Evolutionary conservation across 306 rosid genomes (phyloP).

Genomic region (Corylus avellana): DNA sequence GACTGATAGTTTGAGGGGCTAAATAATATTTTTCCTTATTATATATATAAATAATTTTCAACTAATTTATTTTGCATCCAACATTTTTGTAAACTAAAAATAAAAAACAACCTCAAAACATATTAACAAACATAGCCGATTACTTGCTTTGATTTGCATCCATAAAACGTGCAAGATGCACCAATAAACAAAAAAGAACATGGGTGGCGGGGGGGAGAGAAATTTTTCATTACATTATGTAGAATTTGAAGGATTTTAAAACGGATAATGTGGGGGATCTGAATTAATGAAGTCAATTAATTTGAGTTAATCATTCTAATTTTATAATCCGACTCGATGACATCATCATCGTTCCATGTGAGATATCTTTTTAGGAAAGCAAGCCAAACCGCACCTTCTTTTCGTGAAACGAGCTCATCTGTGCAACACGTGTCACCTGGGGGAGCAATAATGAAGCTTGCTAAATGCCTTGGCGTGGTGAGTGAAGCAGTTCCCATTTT

Average conservation of each 20-base stretch:
- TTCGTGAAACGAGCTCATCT: not conserved
- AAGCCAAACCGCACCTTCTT: not conserved
- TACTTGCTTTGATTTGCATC: not conserved
- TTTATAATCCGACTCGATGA: not conserved
- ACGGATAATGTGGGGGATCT: no score
- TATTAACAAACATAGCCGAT: not conserved
- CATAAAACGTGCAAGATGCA: not conserved
- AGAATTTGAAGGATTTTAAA: not conserved
- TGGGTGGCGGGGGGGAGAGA: not conserved
- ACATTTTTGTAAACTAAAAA: no score
- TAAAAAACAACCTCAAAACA: no score
- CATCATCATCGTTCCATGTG: not conserved
- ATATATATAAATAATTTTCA: no score
- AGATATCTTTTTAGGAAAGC: not conserved
- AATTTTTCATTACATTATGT: not conserved
- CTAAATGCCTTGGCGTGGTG: no score
- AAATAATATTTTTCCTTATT: no score
- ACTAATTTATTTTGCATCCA: no score
- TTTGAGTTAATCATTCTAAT: not conserved
- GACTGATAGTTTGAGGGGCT: no score
- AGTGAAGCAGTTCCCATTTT: no score
- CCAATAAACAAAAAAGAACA: not conserved
- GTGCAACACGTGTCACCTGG: not conserved
- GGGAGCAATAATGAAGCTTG: no score
- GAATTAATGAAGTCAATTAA: not conserved